Percentiles rank a stretch among this genome's conserved stretches.
Evolutionary conservation across 176 grass and related monocot genomes (phyloP).

Genomic region (Rhynchospora pubera): DNA sequence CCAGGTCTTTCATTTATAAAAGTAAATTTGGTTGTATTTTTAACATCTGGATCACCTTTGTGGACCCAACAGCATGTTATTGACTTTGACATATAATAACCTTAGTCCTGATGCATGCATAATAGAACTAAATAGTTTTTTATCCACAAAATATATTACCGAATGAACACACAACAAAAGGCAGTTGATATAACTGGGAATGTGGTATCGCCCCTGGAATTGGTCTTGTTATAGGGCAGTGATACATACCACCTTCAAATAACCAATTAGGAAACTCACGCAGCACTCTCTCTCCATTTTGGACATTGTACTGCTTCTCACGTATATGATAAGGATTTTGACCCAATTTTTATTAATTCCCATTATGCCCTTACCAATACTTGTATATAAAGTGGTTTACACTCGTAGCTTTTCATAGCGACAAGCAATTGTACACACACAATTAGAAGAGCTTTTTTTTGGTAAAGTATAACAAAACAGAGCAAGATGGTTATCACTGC

Average conservation of each 20-base stretch:
- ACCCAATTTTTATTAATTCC: not conserved
- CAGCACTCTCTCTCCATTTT: conserved; percentile 5
- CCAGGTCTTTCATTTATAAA: not conserved
- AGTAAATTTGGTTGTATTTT: too few species aligned
- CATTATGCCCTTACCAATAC: not conserved
- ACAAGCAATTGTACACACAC: not conserved
- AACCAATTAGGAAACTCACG: not conserved
- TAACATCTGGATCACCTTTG: too few species aligned
- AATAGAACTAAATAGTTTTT: too few species aligned
- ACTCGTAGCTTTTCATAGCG: not conserved
- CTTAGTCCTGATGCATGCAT: too few species aligned
- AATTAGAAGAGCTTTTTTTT: not conserved
- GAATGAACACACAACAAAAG: not conserved
- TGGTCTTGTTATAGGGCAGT: not conserved
- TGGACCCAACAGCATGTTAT: not conserved
- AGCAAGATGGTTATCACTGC: conserved; percentile 9
- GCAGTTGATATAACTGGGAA: not conserved
- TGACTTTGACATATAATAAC: too few species aligned
- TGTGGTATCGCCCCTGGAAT: conserved; percentile 13
- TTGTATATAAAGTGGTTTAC: not conserved
- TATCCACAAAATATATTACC: not conserved
- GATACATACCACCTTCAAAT: not conserved
- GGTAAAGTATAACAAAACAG: not conserved
- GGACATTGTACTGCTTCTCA: not conserved
- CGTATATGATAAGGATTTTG: not conserved